Evolutionary conservation across 352 stramenopile species (phyloP), one percentile per base, ranked within the genome.

Genomic region (Globisporangium rhizosaccharum): DNA sequence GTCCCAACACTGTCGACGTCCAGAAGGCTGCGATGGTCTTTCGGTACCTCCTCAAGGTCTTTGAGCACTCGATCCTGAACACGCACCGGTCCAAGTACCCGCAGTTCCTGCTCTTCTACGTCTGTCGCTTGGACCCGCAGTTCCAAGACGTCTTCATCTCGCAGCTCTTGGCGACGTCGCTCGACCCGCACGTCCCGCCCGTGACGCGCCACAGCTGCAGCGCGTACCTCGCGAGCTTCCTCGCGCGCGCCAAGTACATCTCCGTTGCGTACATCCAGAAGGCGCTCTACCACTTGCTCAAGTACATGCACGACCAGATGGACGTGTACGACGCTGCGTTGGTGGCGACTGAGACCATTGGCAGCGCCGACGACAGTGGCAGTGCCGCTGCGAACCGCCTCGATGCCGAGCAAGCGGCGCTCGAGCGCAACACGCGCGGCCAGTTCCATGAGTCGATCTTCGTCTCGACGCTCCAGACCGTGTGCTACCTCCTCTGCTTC

Each of bases 401-500:
- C 12, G 59, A 78, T 51, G 50, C 28, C 7, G 18, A 65, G 41
- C 37, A 61, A 67, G 36, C 66, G 1, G 67, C 75, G 51, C 56
- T 61, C 5, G 68, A 74, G 26, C 68, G 41, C 37, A 55, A 68
- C 59, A 66, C 57, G 26, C 64, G 53, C 23, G 53, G 46, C 0
- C 53, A 56, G 28, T 89, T 90, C 51, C 76, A 89, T 28, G 81
- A 88, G 58, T 82, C 67, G 53, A 93, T 87, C 53, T 92, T 79
- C 68, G 79, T 92, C 53, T 90, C 80, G 0, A 86, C 82, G 45
- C 70, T 97, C 41, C 96, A 99, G 73, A 96, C 96, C 17, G 92
- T 96, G 41, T 99, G 97, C 75, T 99, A 99, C 74, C 88, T 99
- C 46, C 82, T 99, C 70, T 98, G 96, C 66, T 99, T 98, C 66